These are phyloP conservation scores for Pseudonectria buxi DNA, from an alignment of 2,329 filamentous ascomycete species.

Conservation along the genomic window DNA sequence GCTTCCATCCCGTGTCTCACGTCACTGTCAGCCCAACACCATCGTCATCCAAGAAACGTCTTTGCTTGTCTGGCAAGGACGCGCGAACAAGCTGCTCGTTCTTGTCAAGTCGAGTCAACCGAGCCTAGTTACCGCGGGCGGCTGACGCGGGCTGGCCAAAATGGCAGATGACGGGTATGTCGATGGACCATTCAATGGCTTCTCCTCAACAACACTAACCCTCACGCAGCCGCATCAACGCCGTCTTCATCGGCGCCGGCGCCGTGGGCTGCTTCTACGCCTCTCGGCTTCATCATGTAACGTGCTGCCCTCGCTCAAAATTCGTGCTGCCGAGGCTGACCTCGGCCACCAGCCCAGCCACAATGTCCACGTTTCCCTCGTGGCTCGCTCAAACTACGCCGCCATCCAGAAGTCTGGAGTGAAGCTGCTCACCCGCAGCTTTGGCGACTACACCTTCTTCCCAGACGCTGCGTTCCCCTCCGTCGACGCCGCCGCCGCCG, in stretches of 20 bases:
- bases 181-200: neutral
- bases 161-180: conserved; percentile 5
- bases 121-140: too few relatives aligned
- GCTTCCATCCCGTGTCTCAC: too few relatives aligned
- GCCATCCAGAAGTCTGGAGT: conserved; percentile 57
- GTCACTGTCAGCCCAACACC: too few relatives aligned
- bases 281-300: conserved; percentile 56
- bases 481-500: conserved; percentile 45
- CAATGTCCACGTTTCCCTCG: conserved; percentile 57
- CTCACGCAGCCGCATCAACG: conserved; percentile 32
- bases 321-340: conserved; percentile 7
- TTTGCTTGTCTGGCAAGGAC: too few relatives aligned
- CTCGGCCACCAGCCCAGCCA: conserved; percentile 33
- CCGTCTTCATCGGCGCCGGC: conserved; percentile 64
- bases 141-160: too few relatives aligned
- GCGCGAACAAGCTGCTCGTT: too few relatives aligned
- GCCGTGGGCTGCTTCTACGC: conserved; percentile 69
- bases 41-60: too few relatives aligned
- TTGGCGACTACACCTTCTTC: conserved; percentile 59
- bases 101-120: too few relatives aligned
- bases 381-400: conserved; percentile 67
- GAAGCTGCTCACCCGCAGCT: conserved; percentile 56
- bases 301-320: conserved; percentile 7
- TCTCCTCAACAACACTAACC: conserved; percentile 6
- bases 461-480: conserved; percentile 58